Evolutionary conservation across 495 filamentous ascomycete species (phyloP).

Genomic region (Daldinia grandis): DNA sequence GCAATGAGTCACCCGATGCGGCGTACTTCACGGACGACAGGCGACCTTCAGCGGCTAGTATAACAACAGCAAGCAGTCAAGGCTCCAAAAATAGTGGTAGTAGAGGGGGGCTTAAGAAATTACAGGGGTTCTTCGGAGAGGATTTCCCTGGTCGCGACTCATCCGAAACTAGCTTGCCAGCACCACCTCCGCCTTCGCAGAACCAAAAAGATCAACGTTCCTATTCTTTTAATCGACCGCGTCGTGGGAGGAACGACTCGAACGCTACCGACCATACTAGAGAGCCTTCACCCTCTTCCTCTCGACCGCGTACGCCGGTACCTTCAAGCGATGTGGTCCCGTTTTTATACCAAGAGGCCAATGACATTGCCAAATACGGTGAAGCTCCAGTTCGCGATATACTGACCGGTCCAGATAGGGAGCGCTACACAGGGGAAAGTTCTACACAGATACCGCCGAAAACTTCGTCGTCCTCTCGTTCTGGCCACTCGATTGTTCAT

Average conservation of each 20-base stretch:
- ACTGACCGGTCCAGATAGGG: conserved; percentile 72
- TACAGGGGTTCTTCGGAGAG: conserved; percentile 88
- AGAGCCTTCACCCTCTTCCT: conserved; percentile 71
- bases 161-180: conserved; percentile 74
- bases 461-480: conserved; percentile 61
- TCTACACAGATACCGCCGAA: conserved; percentile 54
- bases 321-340: conserved; percentile 94
- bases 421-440: conserved; percentile 65
- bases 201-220: conserved; percentile 60
- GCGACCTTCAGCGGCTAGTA: conserved; percentile 88
- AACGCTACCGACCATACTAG: conserved; percentile 67
- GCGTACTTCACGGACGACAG: conserved; percentile 76
- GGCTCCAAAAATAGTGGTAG: conserved; percentile 82
- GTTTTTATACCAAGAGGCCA: conserved; percentile 90
- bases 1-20: conserved; percentile 73
- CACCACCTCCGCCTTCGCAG: conserved; percentile 53
- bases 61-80: conserved; percentile 83
- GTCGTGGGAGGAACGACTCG: conserved; percentile 79
- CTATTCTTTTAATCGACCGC: conserved; percentile 65
- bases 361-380: conserved; percentile 82
- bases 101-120: conserved; percentile 72
- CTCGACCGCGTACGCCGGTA: conserved; percentile 81
- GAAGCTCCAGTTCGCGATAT: conserved; percentile 81
- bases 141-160: conserved; percentile 75
- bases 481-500: conserved; percentile 62